Evolutionary conservation across 805 yeast genomes (phyloP), one percentile per base, ranked within the genome.

Genomic region (Suhomyces sp.): DNA sequence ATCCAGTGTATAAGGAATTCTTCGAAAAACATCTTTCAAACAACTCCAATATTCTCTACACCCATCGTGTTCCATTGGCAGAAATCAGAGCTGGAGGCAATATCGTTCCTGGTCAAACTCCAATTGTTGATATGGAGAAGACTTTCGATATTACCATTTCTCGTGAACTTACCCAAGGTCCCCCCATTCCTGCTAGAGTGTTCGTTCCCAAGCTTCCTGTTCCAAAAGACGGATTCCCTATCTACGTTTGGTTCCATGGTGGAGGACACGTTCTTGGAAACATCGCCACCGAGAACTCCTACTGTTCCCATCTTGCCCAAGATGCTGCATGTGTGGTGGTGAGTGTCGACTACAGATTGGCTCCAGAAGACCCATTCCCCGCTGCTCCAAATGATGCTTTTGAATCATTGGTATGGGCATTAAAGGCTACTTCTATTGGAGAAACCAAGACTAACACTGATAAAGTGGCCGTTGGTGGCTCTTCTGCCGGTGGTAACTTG

Each of bases 321-420:
- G 35, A 44, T 15, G 60, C 66, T 8, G 39, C 60, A 29, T 58
- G 68, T 39, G 46, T 60, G n/a, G 74, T 70, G 10, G 53, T 74
- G 8, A 54, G 66, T 6, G 70, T 73, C n/a, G 76, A 73, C 47
- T 74, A 74, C 50, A 42, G 78, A 25, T 50, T 71, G 36, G 77
- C 77, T 0, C 79, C 79, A 3, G 76, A 73, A 46, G 43, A 54
- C 44, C 71, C 72, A 15, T 74, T 56, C 47, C 79, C 79, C 3
- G 72, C 76, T 7, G 59, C 70, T 28, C 63, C 68, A 2, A 63
- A 71, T 7, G 77, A 72, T 52, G 47, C 68, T n/a, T 67, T 54
- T 39, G 58, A 51, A 23, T 50, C 74, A 3, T 43, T 58, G 11
- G 11, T 63, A 13, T 65, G 59, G 50, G 52, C 52, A 4, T 43